Base-by-base conservation (phyloP, 768 basidiomycete species). In the Rhodocollybia butyracea region DNA sequence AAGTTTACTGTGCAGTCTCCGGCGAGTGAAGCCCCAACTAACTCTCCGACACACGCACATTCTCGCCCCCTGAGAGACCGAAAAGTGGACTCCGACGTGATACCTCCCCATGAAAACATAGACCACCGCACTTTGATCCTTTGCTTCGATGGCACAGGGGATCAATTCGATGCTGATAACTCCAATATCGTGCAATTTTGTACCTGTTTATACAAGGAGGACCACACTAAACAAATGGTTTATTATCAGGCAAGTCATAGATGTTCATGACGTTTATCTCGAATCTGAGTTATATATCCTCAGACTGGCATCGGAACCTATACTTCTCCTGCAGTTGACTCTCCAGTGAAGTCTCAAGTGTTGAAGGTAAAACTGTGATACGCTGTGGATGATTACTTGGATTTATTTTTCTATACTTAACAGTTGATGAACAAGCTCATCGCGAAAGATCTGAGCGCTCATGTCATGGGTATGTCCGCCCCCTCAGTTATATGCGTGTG, bases 221-320 rank as follows among this genome's bases (percentile, higher is more conserved):
- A 83, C 52, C 64, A 68, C 36, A 65, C 65, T 30, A 72, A 81
- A 63, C 83, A 84, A 68, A 72, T 81, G 74, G 76, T 81, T 0
- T 84, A 83, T 62, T 84, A 84, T 59, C 82, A 83, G 70, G 81
- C 75, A 41, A 3, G 55, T 54, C 17, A 30, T 21, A 22, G 10
- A 17, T 17, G 34, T 8, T 8, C 34, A 8, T 8, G 34, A 43
- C 41, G 15, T 43, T 17, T n/a, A 19, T 48, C 29, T 29, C 22
- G 12, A 21, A 4, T 22, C 15, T 5, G 32, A 13, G 19, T 34
- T 10, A 15, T 12, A 3, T n/a, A 22, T 41, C 15, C 30, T 42
- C 46, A 81, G 80, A 60, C 79, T 12, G 81, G 81, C 2, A 80
- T 82, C 39, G 81, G 81, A 3, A 80, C 81, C 3, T 82, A 82